Conservation (phyloP, 116 monocot species). For the Phalaenopsis hybrid region DNA sequence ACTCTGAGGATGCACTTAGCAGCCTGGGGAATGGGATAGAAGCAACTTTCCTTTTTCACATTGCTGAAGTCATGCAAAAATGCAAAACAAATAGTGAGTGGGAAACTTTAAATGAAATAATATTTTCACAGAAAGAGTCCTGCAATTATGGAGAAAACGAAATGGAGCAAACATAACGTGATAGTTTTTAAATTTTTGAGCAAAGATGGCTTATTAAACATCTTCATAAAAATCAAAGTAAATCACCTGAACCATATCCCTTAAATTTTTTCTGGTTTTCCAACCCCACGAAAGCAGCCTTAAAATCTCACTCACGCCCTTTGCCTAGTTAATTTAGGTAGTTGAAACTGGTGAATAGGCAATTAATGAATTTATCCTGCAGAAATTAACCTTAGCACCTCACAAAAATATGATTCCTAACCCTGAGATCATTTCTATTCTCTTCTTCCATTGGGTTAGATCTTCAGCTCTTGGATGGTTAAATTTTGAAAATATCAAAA, state of each 20-base stretch:
- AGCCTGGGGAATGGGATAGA: constrained; percentile 90
- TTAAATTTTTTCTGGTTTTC: too few relatives aligned
- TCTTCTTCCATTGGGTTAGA: too few relatives aligned
- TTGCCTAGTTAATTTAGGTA: neutral
- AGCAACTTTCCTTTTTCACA: constrained; percentile 79
- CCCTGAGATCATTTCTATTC: too few relatives aligned
- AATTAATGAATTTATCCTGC: too few relatives aligned
- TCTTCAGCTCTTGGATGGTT: too few relatives aligned
- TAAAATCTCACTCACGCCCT: neutral
- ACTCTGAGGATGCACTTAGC: constrained; percentile 72
- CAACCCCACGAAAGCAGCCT: neutral
- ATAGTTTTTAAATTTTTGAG: neutral
- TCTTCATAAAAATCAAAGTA: neutral
- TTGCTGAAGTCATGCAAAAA: constrained; percentile 41
- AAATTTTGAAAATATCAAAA: too few relatives aligned
- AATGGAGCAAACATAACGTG: neutral
- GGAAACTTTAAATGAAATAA: neutral
- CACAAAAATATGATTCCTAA: too few relatives aligned
- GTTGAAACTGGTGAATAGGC: neutral
- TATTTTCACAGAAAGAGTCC: neutral
- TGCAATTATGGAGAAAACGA: neutral
- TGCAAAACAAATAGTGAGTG: neutral
- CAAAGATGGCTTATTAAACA: neutral
- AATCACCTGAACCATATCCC: too few relatives aligned
- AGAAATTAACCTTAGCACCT: too few relatives aligned